Conservation (phyloP, 1,284 basidiomycete species). For the Lentinula novae-zelandiae region DNA sequence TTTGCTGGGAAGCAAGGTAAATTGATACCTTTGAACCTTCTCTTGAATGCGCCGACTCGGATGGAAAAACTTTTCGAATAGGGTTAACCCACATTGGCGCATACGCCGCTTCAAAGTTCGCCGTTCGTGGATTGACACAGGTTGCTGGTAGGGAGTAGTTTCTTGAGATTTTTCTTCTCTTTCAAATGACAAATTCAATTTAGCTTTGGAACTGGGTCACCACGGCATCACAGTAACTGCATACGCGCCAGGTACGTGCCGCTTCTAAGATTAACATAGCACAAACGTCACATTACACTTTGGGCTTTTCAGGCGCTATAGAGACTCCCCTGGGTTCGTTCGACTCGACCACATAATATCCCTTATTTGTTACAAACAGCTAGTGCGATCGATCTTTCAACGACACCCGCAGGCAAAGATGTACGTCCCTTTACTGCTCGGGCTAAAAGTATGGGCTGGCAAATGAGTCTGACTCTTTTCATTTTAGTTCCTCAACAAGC, state of each 20-base stretch:
- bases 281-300: background rate
- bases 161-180: background rate
- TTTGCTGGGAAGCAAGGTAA: slow-evolving; percentile 29
- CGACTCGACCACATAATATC: background rate
- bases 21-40: background rate
- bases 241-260: slow-evolving; percentile 16
- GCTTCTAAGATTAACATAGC: background rate
- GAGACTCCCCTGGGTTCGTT: background rate
- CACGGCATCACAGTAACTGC: slow-evolving; percentile 29
- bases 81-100: background rate
- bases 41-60: background rate
- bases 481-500: background rate
- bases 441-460: too few species aligned
- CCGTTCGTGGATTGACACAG: background rate
- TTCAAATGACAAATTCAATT: too few species aligned
- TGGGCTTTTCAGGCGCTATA: background rate
- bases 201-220: slow-evolving; percentile 24
- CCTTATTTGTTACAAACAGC: background rate
- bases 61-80: background rate
- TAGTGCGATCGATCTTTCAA: background rate
- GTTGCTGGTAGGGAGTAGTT: too few species aligned
- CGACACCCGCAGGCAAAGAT: background rate
- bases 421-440: background rate
- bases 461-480: too few species aligned
- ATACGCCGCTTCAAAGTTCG: slow-evolving; percentile 23